These are phyloP conservation scores for Leptomonas pyrrhocoris DNA, from an alignment of 208 protist species.

Conservation along the genomic window DNA sequence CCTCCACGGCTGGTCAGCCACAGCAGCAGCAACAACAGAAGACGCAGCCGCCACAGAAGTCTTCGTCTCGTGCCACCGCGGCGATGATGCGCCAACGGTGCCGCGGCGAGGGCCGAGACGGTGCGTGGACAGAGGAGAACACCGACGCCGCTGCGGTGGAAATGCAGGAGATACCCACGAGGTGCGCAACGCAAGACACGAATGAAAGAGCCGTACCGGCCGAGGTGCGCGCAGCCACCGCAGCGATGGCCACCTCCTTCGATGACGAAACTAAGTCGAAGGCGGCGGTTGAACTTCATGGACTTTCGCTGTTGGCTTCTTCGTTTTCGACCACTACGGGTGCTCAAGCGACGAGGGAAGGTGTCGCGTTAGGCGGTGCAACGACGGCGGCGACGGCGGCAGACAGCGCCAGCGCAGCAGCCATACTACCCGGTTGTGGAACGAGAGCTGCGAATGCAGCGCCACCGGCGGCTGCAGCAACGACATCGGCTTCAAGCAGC, in stretches of 20 bases:
- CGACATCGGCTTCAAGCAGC: background rate
- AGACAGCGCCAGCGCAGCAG: too few species aligned
- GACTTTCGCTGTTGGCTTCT: too few species aligned
- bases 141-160: conserved; percentile 5
- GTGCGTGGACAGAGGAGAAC: conserved; percentile 1
- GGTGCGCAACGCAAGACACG: too few species aligned
- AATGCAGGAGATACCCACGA: conserved; percentile 15
- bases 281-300: background rate
- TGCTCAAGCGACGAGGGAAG: background rate
- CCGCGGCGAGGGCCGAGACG: conserved; percentile 2
- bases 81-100: conserved; percentile 5
- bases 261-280: background rate
- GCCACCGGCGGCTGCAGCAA: too few species aligned
- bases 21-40: conserved; percentile 2
- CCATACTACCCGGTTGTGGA: too few species aligned
- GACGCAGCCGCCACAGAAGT: too few species aligned
- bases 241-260: background rate
- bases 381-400: too few species aligned
- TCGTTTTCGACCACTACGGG: background rate
- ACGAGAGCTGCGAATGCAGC: background rate
- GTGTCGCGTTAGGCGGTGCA: too few species aligned
- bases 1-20: background rate
- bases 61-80: background rate
- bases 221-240: background rate
- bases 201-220: background rate